Conservation (phyloP, 2,329 filamentous ascomycete genomes). For the Furcasterigmium sp. region DNA sequence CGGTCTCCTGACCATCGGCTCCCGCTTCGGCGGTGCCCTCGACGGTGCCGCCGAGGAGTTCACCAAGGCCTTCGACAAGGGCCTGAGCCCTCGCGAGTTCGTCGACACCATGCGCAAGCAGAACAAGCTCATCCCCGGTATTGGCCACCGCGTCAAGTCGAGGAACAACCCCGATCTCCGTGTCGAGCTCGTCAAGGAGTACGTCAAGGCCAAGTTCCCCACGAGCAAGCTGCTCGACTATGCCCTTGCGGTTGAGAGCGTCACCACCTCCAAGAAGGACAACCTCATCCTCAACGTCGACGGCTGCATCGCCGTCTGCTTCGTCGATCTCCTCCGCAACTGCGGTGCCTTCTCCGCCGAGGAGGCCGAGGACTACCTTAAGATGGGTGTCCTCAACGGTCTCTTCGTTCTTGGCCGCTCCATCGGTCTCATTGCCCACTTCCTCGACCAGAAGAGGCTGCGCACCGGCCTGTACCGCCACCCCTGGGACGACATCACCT, state of each 20-base stretch:
- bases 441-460: slow-evolving; percentile 99
- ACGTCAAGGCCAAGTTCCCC: slow-evolving; percentile 95
- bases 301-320: slow-evolving; percentile 96
- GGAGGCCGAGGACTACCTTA: slow-evolving; percentile 97
- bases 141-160: slow-evolving; percentile 98
- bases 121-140: slow-evolving; percentile 99
- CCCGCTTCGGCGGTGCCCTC: slow-evolving; percentile 95
- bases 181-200: slow-evolving; percentile 99
- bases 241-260: slow-evolving; percentile 93
- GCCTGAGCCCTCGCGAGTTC: slow-evolving; percentile 95
- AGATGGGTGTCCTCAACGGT: slow-evolving; percentile 99
- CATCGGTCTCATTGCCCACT: slow-evolving; percentile 99
- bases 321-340: slow-evolving; percentile 95
- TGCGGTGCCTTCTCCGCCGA: slow-evolving; percentile 94
- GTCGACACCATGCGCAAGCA: slow-evolving; percentile 99
- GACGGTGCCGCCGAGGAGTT: slow-evolving; percentile 98
- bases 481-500: slow-evolving; percentile 98
- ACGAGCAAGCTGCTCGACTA: slow-evolving; percentile 98
- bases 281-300: slow-evolving; percentile 99
- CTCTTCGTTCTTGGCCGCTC: slow-evolving; percentile 95
- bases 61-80: slow-evolving; percentile 96
- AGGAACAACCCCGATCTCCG: slow-evolving; percentile 99
- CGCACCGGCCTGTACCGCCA: slow-evolving; percentile 97
- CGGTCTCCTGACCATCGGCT: slow-evolving; percentile 96
- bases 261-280: slow-evolving; percentile 99